Base-by-base conservation (phyloP, 1,284 basidiomycete species). In the Ceraceosorus guamensis region DNA sequence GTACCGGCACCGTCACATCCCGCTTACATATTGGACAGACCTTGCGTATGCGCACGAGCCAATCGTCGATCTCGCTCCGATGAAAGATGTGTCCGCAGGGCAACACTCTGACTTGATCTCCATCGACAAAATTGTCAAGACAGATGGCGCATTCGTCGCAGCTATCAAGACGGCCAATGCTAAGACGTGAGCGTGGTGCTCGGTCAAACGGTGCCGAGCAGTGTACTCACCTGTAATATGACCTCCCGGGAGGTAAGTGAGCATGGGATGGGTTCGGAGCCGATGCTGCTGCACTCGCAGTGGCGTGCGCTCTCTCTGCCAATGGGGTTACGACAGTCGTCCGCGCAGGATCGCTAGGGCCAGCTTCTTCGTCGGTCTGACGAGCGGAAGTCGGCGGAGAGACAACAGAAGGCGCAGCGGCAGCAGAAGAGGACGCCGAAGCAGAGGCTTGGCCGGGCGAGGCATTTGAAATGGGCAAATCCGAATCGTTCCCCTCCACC, bases 21-120 rank as follows among this genome's bases (percentile, higher is more conserved):
- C 70, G 60, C 60, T 75, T 75, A 55, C 74, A 76, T n/a, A 73
- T 74, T 3, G 74, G 74, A 52, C 74, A 76, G 11, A 75, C 52
- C 50, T 73, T 73, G 53, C 70, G 67, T 37, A 69, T 61, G n/a
- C 62, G 52, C 11, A 66, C 60, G 16, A 76, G 60, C 74, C 74
- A 76, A 16, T 67, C 65, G 53, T 76, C 74, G n/a, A 74, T 67
- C 55, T 72, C 32, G 65, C 55, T 37, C 65, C 44, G 62, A 46
- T 76, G 74, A 58, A 71, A 76, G 11, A 73, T 61, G 44, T 76
- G 74, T 6, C 71, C 71, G 49, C 74, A 76, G 2, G 74, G 74
- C 32, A 76, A 56, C 3, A 76, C 62, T 5, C 74, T 61, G 7
- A 76, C 67, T 2, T 60, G 55, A 32, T 76, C 74, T 14, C 73